These are phyloP conservation scores for Collybia nuda DNA, from an alignment of 768 basidiomycete genomes.

Conservation along the genomic window DNA sequence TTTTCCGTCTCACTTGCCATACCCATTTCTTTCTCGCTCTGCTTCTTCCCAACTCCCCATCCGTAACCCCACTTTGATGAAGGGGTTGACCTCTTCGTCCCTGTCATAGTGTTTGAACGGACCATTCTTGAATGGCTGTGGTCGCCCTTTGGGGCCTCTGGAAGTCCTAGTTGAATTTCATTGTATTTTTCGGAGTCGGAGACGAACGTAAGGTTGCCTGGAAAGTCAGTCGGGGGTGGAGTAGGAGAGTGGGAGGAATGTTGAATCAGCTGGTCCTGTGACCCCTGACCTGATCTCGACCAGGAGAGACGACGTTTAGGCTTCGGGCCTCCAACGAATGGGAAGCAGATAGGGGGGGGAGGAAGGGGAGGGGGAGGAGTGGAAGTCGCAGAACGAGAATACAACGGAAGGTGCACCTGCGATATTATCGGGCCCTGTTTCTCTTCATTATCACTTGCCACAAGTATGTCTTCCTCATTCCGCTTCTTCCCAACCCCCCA, in stretches of 20 bases:
- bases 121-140: conserved; percentile 41
- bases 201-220: conserved; percentile 56
- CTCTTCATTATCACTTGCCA: no score
- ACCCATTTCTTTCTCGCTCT: conserved; percentile 40
- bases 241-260: conserved; percentile 44
- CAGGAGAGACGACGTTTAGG: conserved; percentile 43
- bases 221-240: conserved; percentile 38
- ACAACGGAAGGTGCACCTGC: no score
- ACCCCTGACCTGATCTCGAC: conserved; percentile 35
- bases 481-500: no score
- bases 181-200: conserved; percentile 66
- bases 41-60: conserved; percentile 62
- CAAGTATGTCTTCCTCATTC: no score
- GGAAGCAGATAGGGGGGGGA: conserved; percentile 56
- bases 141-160: conserved; percentile 29
- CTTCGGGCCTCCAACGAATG: conserved; percentile 48
- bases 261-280: conserved; percentile 32
- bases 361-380: conserved; percentile 53
- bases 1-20: conserved; percentile 27
- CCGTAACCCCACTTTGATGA: conserved; percentile 65
- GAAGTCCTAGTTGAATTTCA: conserved; percentile 33
- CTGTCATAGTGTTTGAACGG: conserved; percentile 54
- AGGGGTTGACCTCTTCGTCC: conserved; percentile 51
- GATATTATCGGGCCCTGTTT: no score
- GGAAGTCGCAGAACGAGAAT: no score